Percentiles rank a stretch among this genome's conserved stretches.
phyloP scores from a whole-genome alignment of 352 stramenopile genomes.

The Phytophthora pisi region DNA sequence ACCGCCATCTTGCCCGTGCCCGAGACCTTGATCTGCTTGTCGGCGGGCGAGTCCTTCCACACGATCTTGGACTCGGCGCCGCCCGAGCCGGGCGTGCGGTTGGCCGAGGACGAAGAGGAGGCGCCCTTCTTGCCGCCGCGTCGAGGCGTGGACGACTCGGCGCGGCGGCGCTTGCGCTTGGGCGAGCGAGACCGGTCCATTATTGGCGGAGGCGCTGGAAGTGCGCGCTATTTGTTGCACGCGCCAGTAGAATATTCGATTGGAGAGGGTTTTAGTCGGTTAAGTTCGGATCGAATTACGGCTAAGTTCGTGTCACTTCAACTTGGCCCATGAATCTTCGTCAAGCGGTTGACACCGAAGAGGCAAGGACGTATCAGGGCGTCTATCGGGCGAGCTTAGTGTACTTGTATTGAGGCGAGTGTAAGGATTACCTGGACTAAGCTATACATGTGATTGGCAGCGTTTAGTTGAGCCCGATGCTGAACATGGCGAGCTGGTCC shows the following conservation, averaged over 20 bases:
- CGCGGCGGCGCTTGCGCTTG: constrained; percentile 58
- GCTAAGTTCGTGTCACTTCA: too few relatives aligned
- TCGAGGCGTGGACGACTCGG: constrained; percentile 37
- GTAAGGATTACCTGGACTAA: too few relatives aligned
- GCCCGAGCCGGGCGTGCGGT: constrained; percentile 20
- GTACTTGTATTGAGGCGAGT: too few relatives aligned
- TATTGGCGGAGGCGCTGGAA: background rate
- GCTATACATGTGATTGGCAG: too few relatives aligned
- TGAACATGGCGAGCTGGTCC: constrained; percentile 13
- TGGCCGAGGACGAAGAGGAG: background rate
- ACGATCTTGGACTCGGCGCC: constrained; percentile 58
- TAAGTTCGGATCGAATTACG: too few relatives aligned
- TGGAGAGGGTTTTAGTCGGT: too few relatives aligned
- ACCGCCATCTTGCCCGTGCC: constrained; percentile 72
- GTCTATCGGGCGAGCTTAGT: too few relatives aligned
- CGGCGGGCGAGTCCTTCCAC: constrained; percentile 80
- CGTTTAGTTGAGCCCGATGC: constrained; percentile 14
- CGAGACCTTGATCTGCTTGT: constrained; percentile 82
- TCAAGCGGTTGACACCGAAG: too few relatives aligned
- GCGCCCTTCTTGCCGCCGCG: constrained; percentile 13
- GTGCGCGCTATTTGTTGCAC: too few relatives aligned
- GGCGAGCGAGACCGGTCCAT: constrained; percentile 23
- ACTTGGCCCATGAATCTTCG: too few relatives aligned
- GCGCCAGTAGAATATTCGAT: too few relatives aligned
- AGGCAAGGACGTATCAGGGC: too few relatives aligned